Evolutionary conservation across 1,139 yeast species (phyloP).

Genomic region (Blastobotrys buckinghamii): DNA sequence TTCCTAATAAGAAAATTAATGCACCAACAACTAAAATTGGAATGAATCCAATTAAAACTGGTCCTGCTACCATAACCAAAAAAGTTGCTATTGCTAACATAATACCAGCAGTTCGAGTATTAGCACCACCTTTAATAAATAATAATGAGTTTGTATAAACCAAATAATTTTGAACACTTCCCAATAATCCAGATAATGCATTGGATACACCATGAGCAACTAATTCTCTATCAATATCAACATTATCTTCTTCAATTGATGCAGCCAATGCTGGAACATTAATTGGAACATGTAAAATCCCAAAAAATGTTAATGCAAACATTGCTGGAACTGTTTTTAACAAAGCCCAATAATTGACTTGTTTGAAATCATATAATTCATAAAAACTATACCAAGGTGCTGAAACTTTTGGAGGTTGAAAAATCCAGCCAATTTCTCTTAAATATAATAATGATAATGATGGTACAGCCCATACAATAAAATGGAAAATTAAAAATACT

Average conservation of each 20-base stretch:
- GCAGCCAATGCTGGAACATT: slow-evolving; percentile 97
- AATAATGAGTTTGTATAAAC: slow-evolving; percentile 91
- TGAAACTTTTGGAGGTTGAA: slow-evolving; percentile 53
- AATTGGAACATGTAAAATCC: slow-evolving; percentile 92
- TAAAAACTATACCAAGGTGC: slow-evolving; percentile 91
- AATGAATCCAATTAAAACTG: slow-evolving; percentile 84
- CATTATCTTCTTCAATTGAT: slow-evolving; percentile 68
- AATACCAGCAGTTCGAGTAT: slow-evolving; percentile 79
- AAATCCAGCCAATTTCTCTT: slow-evolving; percentile 79
- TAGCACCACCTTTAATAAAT: slow-evolving; percentile 92
- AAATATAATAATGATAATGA: slow-evolving; percentile 54
- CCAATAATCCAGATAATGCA: slow-evolving; percentile 71
- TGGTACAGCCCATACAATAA: slow-evolving; percentile 60
- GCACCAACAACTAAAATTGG: slow-evolving; percentile 97
- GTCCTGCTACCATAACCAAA: slow-evolving; percentile 79
- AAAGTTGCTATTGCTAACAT: slow-evolving; percentile 78
- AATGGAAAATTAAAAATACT: slow-evolving; percentile 65
- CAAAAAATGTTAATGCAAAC: slow-evolving; percentile 93
- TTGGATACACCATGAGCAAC: slow-evolving; percentile 96
- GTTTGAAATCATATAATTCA: slow-evolving; percentile 56
- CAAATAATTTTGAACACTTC: slow-evolving; percentile 87
- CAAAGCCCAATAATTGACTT: slow-evolving; percentile 70
- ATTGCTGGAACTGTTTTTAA: slow-evolving; percentile 76
- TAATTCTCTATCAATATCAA: slow-evolving; percentile 87
- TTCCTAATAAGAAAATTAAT: slow-evolving; percentile 80